Conservation (phyloP, 2,329 filamentous ascomycete species). For the Fusarium papillatum region DNA sequence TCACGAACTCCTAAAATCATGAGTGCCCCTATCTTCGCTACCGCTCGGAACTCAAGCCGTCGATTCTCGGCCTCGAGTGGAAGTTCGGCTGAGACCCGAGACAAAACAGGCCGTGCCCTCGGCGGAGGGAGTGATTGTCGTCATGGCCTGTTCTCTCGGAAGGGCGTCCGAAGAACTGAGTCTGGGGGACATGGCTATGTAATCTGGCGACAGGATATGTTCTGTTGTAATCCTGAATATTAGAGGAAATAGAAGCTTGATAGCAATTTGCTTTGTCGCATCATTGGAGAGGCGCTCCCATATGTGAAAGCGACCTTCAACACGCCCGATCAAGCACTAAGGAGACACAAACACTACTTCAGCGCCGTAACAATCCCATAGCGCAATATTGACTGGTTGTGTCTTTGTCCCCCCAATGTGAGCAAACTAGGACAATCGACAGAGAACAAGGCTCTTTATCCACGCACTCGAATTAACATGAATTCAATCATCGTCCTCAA, state of each 20-base stretch:
- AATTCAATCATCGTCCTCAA: no score
- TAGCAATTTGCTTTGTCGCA: no score
- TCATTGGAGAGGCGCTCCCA: no score
- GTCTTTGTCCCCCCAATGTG: no score
- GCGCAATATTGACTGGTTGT: no score
- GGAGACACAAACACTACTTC: no score
- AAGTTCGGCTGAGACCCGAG: not conserved
- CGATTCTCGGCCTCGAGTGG: not conserved
- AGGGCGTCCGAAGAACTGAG: not conserved
- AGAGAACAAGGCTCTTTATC: not conserved
- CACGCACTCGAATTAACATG: not conserved
- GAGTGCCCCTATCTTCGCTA: not conserved
- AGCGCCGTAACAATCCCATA: no score
- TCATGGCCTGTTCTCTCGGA: not conserved
- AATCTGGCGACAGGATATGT: not conserved
- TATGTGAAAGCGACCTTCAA: no score
- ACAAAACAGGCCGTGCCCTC: not conserved
- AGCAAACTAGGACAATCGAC: no score
- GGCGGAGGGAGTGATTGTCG: not conserved
- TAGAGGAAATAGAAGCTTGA: not conserved
- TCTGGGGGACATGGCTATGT: not conserved
- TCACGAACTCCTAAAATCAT: not conserved
- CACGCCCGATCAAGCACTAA: no score
- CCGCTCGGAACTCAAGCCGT: not conserved
- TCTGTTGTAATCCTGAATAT: no score